phyloP scores from a whole-genome alignment of 345 rosid genomes.

The Populus tremula region DNA sequence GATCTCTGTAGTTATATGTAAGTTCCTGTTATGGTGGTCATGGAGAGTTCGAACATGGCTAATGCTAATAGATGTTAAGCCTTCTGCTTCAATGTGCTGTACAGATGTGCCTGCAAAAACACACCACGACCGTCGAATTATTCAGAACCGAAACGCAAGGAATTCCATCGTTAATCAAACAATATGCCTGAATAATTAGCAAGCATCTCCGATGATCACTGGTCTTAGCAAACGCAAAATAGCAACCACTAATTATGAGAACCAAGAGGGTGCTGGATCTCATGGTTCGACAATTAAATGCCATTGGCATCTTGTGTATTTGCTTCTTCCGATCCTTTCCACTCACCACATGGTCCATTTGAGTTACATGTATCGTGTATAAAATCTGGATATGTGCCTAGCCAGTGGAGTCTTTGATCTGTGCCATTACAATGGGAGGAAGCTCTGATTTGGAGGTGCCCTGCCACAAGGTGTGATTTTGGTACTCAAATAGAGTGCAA shows the following conservation, averaged over 20 bases:
- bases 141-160: background rate
- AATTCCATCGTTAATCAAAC: background rate
- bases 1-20: constrained; percentile 55
- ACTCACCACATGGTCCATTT: background rate
- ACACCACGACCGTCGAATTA: background rate
- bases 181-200: background rate
- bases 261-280: background rate
- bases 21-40: constrained; percentile 50
- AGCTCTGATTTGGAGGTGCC: background rate
- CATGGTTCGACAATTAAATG: background rate
- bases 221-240: background rate
- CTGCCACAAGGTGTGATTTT: background rate
- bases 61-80: constrained; percentile 75
- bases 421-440: background rate
- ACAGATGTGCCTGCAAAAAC: constrained; percentile 55
- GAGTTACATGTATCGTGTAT: background rate
- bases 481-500: background rate
- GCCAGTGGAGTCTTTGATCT: background rate
- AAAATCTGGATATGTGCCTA: background rate
- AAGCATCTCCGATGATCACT: background rate
- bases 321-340: background rate
- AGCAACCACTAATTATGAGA: background rate
- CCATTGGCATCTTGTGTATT: too few species aligned
- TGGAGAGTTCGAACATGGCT: constrained; percentile 77
- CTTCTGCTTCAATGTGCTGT: constrained; percentile 69